phyloP scores from a whole-genome alignment of 2,329 filamentous ascomycete species.

The Corynespora cassiicola region DNA sequence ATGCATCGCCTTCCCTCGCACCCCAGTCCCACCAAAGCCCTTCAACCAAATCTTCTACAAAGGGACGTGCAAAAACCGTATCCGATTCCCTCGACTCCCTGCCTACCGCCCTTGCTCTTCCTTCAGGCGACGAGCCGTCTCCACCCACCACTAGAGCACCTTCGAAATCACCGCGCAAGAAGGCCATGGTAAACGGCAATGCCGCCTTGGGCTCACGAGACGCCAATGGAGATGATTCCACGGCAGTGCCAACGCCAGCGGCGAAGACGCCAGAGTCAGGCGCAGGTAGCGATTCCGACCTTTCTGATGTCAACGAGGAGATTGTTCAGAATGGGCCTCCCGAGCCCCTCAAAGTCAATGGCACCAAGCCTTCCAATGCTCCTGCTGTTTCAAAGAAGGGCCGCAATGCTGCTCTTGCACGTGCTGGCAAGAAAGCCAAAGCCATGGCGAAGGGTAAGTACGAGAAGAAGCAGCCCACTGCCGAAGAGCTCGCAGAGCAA shows the following conservation, averaged over 20 bases:
- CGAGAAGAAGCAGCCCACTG: constrained; percentile 33
- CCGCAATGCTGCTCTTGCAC: constrained; percentile 31
- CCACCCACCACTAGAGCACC: constrained; percentile 32
- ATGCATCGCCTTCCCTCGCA: too few species aligned
- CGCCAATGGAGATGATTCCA: constrained; percentile 29
- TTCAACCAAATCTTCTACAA: constrained; percentile 19
- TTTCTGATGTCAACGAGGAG: constrained; percentile 47
- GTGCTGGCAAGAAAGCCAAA: constrained; percentile 42
- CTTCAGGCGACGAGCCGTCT: constrained; percentile 27
- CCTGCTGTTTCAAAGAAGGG: constrained; percentile 32
- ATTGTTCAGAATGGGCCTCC: constrained; percentile 44
- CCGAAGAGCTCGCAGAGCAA: constrained; percentile 34
- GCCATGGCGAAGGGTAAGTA: constrained; percentile 32
- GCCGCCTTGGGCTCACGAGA: constrained; percentile 22
- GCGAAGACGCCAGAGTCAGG: constrained; percentile 35
- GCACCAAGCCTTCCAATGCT: constrained; percentile 21
- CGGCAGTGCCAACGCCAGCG: constrained; percentile 31
- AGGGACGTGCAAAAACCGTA: constrained; percentile 13
- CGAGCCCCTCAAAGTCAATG: constrained; percentile 33
- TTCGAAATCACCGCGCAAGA: constrained; percentile 42
- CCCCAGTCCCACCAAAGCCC: too few species aligned
- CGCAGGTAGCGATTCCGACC: constrained; percentile 40
- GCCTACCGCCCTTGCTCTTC: constrained; percentile 34
- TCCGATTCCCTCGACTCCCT: constrained; percentile 36
- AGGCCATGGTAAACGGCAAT: constrained; percentile 26